A percentile compares a stretch with the other conserved stretches of the same genome.
Conservation (phyloP, 495 filamentous ascomycete genomes). For the Saxispiralis lemnorum region DNA sequence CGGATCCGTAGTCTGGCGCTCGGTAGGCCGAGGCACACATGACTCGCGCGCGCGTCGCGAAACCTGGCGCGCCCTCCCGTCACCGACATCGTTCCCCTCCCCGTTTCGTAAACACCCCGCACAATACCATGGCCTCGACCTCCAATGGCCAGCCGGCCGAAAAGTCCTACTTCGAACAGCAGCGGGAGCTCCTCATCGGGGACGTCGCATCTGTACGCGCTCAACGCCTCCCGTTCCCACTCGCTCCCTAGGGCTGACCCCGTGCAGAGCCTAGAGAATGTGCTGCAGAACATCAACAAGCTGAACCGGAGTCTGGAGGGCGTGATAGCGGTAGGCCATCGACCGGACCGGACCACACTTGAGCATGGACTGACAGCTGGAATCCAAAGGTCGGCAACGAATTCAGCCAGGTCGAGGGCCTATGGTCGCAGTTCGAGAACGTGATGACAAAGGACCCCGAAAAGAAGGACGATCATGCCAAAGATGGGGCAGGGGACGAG, state of each 20-base stretch:
- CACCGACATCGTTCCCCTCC: neutral
- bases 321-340: constrained; percentile 55
- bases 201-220: constrained; percentile 58
- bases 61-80: neutral
- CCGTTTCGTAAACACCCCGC: neutral
- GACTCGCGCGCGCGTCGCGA: neutral
- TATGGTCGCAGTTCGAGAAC: constrained; percentile 93
- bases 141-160: constrained; percentile 3
- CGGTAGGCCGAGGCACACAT: neutral
- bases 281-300: constrained; percentile 90
- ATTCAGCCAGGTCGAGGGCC: constrained; percentile 84
- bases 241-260: too few relatives aligned
- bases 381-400: constrained; percentile 98
- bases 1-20: too few relatives aligned
- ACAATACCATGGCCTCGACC: neutral
- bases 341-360: neutral
- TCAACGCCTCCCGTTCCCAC: neutral
- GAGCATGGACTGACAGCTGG: too few relatives aligned
- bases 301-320: constrained; percentile 83
- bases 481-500: constrained; percentile 11
- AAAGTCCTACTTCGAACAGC: constrained; percentile 50
- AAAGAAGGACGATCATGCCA: constrained; percentile 22
- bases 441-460: constrained; percentile 72
- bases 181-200: constrained; percentile 55
- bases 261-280: constrained; percentile 74